Percentiles rank a stretch among this genome's conserved stretches.
Evolutionary conservation across 2,329 filamentous ascomycete species (phyloP).

Genomic region (Fusarium chaquense): DNA sequence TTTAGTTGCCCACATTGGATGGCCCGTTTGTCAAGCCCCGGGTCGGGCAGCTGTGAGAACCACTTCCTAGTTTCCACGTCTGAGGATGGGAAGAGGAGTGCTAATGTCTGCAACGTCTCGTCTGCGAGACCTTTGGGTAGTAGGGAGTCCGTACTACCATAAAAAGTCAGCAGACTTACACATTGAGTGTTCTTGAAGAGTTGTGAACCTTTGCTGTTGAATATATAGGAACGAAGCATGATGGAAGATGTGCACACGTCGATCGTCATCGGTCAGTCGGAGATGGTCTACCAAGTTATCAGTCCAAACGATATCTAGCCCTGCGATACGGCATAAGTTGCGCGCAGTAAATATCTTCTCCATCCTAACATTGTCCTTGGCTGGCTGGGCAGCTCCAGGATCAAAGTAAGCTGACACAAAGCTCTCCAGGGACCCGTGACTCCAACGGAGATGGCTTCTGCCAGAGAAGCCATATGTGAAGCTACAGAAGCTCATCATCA

Average conservation of each 20-base stretch:
- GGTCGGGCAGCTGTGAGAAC: not conserved
- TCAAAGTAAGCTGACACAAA: not conserved
- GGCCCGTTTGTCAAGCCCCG: not conserved
- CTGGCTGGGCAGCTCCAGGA: not conserved
- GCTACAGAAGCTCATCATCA: not conserved
- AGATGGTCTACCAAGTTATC: not conserved
- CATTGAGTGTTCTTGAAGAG: not conserved
- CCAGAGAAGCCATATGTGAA: not conserved
- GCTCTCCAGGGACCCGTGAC: not conserved
- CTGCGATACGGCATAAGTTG: not conserved
- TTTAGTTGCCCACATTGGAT: not conserved
- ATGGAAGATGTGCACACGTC: not conserved
- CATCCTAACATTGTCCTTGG: not conserved
- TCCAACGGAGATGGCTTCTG: not conserved
- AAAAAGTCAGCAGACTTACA: not conserved
- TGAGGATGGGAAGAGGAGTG: not conserved
- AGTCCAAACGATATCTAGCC: not conserved
- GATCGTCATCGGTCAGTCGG: not conserved
- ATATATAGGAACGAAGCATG: not conserved
- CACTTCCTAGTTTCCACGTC: not conserved
- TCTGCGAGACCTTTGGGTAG: not conserved
- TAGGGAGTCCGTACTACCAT: not conserved
- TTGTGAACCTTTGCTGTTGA: not conserved
- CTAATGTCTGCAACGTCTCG: not conserved
- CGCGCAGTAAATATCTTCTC: not conserved